phyloP scores from a whole-genome alignment of 768 basidiomycete genomes.

The Phaffia tasmanica region DNA sequence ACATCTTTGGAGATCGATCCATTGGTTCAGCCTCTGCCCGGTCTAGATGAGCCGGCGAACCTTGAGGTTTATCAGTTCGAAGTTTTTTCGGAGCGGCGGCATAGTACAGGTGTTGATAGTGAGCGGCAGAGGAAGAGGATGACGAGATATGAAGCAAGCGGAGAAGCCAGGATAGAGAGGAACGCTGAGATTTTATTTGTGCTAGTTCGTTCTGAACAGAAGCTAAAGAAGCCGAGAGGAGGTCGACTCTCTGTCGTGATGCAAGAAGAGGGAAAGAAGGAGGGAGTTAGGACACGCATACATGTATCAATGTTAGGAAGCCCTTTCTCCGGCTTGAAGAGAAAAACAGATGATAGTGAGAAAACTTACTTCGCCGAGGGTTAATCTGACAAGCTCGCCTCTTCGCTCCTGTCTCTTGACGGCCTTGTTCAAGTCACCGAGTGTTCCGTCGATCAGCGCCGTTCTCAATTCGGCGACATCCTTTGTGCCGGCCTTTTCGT shows the following conservation, averaged over 20 bases:
- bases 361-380: slow-evolving; percentile 16
- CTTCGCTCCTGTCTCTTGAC: slow-evolving; percentile 13
- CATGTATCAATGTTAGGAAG: background rate
- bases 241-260: slow-evolving; percentile 5
- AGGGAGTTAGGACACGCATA: background rate
- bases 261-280: background rate
- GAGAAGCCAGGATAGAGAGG: slow-evolving; percentile 17
- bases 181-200: background rate
- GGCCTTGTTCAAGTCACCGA: slow-evolving; percentile 7
- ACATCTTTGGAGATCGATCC: too few relatives aligned
- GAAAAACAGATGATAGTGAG: background rate
- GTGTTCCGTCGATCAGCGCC: slow-evolving; percentile 2
- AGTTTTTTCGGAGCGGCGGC: too few relatives aligned
- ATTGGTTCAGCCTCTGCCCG: too few relatives aligned
- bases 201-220: slow-evolving; percentile 7
- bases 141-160: slow-evolving; percentile 11
- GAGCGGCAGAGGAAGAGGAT: background rate
- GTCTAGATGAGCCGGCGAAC: too few relatives aligned
- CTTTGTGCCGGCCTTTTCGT: slow-evolving; percentile 7
- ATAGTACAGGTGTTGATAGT: too few relatives aligned
- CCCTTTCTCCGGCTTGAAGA: background rate
- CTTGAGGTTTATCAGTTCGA: too few relatives aligned
- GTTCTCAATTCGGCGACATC: slow-evolving; percentile 13
- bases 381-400: slow-evolving; percentile 15
- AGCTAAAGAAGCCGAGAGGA: slow-evolving; percentile 10